Percentiles rank a stretch among this genome's conserved stretches.
Evolutionary conservation across 2,329 filamentous ascomycete genomes (phyloP).

Genomic region (Myriosclerotinia duriaeana): DNA sequence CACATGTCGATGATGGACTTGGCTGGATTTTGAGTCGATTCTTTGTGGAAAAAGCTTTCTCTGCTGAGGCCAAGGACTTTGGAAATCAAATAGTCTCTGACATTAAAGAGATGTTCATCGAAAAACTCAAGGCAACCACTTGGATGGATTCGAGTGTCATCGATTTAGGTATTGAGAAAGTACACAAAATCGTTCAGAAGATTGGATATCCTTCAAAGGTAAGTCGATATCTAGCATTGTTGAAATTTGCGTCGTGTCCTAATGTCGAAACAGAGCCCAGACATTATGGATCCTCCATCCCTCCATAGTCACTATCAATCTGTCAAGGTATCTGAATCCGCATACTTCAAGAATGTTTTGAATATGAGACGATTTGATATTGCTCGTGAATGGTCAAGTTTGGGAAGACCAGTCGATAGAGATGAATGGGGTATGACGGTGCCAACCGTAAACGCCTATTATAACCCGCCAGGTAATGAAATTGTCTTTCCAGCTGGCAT

Average conservation of each 20-base stretch:
- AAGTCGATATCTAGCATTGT: not conserved
- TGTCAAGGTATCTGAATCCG: constrained; percentile 50
- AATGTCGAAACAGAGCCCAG: constrained; percentile 47
- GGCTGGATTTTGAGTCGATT: constrained; percentile 71
- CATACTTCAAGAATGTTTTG: constrained; percentile 59
- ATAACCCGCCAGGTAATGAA: constrained; percentile 55
- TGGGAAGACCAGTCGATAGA: constrained; percentile 60
- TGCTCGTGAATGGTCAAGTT: constrained; percentile 53
- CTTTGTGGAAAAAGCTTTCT: constrained; percentile 68
- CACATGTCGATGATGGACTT: constrained; percentile 56
- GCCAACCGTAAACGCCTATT: constrained; percentile 65
- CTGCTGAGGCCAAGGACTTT: constrained; percentile 62
- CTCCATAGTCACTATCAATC: constrained; percentile 57
- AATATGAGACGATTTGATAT: constrained; percentile 51
- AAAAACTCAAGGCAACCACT: constrained; percentile 55
- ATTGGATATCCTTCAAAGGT: constrained; percentile 63
- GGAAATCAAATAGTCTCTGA: constrained; percentile 69
- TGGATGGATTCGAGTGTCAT: constrained; percentile 67
- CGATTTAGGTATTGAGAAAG: constrained; percentile 60
- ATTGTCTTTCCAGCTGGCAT: constrained; percentile 70
- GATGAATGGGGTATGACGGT: constrained; percentile 61
- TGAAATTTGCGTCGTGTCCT: constrained; percentile 16
- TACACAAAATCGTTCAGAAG: constrained; percentile 66
- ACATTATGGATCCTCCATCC: constrained; percentile 57
- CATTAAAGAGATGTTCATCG: constrained; percentile 65